phyloP scores from a whole-genome alignment of 352 stramenopile genomes.

The Pythium guiyangense region DNA sequence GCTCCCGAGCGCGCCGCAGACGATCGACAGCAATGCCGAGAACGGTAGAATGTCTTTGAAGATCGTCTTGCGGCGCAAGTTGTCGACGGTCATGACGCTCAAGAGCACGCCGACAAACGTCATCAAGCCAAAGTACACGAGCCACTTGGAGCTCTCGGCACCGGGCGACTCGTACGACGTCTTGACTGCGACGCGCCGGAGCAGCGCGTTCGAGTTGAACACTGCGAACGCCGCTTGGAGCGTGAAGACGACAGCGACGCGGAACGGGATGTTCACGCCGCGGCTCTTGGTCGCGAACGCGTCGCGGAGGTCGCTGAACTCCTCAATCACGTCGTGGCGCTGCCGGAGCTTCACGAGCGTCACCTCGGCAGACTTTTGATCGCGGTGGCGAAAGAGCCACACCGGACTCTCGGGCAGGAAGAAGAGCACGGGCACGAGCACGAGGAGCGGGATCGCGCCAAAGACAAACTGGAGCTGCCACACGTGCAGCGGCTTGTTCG shows the following conservation, averaged over 20 bases:
- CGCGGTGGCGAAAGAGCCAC: constrained; percentile 69
- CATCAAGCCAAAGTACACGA: constrained; percentile 77
- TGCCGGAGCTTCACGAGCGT: constrained; percentile 67
- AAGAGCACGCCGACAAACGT: constrained; percentile 61
- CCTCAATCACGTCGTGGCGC: constrained; percentile 78
- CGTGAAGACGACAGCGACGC: constrained; percentile 48
- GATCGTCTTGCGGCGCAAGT: constrained; percentile 84
- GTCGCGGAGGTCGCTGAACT: constrained; percentile 62
- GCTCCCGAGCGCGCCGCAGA: constrained; percentile 53
- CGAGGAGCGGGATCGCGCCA: constrained; percentile 56
- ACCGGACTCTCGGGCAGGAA: constrained; percentile 75
- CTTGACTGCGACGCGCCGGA: constrained; percentile 66
- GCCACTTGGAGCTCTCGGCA: constrained; percentile 67
- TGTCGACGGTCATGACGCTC: constrained; percentile 78
- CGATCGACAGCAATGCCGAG: constrained; percentile 45
- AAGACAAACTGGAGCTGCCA: constrained; percentile 84
- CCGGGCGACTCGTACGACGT: constrained; percentile 27
- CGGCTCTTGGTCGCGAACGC: constrained; percentile 62
- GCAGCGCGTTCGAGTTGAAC: constrained; percentile 62
- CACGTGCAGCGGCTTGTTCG: constrained; percentile 61
- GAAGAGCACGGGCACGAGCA: constrained; percentile 52
- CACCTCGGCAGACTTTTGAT: constrained; percentile 62
- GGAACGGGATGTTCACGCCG: constrained; percentile 70
- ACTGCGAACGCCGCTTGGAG: constrained; percentile 68
- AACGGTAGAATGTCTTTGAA: constrained; percentile 86